Evolutionary conservation across 2,329 filamentous ascomycete genomes (phyloP).

Genomic region (Fusarium falciforme): DNA sequence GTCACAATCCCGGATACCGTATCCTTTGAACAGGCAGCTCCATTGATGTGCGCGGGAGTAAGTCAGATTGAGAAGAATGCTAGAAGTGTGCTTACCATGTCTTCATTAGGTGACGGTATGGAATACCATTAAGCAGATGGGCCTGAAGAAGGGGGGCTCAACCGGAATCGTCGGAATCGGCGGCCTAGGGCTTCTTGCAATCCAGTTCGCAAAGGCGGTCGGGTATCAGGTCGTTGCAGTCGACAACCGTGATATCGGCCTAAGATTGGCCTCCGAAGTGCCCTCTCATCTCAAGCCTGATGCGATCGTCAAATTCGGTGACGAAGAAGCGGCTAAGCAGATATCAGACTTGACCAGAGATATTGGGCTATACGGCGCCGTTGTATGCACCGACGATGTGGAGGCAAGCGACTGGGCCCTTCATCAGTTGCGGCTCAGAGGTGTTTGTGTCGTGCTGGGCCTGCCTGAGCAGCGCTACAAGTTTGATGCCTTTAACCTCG

Average conservation of each 20-base stretch:
- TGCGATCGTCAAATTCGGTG: neutral
- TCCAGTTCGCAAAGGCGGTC: neutral
- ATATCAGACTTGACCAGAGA: neutral
- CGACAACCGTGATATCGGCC: neutral
- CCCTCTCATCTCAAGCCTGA: neutral
- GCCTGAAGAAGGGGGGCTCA: neutral
- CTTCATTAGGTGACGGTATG: neutral
- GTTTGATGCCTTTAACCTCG: neutral
- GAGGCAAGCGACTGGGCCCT: neutral
- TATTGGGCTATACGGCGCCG: neutral
- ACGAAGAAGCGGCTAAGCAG: neutral
- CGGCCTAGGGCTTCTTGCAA: neutral
- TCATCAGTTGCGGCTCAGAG: neutral
- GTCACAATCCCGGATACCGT: neutral
- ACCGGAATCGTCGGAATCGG: neutral
- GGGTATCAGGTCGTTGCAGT: neutral
- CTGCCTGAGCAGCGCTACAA: neutral
- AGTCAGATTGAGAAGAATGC: neutral
- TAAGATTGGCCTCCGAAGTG: neutral
- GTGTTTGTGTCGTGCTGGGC: neutral
- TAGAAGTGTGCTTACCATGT: neutral
- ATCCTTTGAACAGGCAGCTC: neutral
- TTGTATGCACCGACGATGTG: neutral
- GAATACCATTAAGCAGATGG: neutral
- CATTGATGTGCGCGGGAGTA: neutral